These are phyloP conservation scores for Rhynchosporium secalis DNA, from an alignment of 2,329 filamentous ascomycete species.

Conservation along the genomic window DNA sequence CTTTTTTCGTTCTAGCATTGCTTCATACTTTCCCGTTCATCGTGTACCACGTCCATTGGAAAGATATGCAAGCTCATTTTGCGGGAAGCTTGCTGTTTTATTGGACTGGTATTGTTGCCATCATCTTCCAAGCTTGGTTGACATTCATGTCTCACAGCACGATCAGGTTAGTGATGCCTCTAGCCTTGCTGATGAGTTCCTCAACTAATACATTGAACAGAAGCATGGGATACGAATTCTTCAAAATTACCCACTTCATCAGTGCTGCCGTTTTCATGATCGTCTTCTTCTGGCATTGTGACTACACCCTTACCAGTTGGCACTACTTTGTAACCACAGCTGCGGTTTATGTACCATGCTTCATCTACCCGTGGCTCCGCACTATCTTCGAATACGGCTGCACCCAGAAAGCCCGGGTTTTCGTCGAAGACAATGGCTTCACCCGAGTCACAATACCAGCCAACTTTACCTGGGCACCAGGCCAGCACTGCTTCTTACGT, in stretches of 20 bases:
- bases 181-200: neutral
- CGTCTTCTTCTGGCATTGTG: slow-evolving; percentile 14
- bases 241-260: slow-evolving; percentile 13
- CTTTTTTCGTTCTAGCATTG: slow-evolving; percentile 12
- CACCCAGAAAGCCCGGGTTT: slow-evolving; percentile 6
- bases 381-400: slow-evolving; percentile 13
- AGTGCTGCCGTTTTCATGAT: slow-evolving; percentile 9
- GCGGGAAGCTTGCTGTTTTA: slow-evolving; percentile 2
- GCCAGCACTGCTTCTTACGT: slow-evolving; percentile 17
- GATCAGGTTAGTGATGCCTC: slow-evolving; percentile 7
- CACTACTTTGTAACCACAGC: slow-evolving; percentile 15
- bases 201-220: slow-evolving; percentile 4
- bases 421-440: slow-evolving; percentile 1
- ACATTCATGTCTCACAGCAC: slow-evolving; percentile 10
- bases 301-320: slow-evolving; percentile 12
- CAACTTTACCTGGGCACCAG: slow-evolving; percentile 15
- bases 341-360: slow-evolving; percentile 2
- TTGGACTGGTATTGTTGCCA: slow-evolving; percentile 17
- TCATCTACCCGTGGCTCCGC: slow-evolving; percentile 12
- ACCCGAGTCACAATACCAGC: slow-evolving; percentile 11
- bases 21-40: slow-evolving; percentile 19
- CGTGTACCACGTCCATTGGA: slow-evolving; percentile 9
- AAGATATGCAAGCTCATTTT: slow-evolving; percentile 15
- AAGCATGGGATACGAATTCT: slow-evolving; percentile 16
- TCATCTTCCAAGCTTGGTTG: slow-evolving; percentile 16